Evolutionary conservation across 805 yeast genomes (phyloP), one percentile per base, ranked within the genome.

Genomic region (Saturnispora mendoncae): DNA sequence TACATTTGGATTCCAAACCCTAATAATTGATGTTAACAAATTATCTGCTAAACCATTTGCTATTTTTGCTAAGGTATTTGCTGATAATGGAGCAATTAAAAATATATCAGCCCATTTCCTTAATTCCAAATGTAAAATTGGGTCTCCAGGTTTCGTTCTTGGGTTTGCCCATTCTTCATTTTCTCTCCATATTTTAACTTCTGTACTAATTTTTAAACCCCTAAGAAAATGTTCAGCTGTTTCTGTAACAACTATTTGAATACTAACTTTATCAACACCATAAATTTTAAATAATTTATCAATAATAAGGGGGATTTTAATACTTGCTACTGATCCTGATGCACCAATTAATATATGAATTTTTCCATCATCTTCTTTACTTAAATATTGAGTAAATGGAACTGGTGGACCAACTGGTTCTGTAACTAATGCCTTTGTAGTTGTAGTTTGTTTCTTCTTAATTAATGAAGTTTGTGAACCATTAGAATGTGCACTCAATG

Each of bases 51-150:
- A 68, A 0, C 98, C 98, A 44, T 85, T 66, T 0, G 95, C 79
- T 39, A 92, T 80, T 55, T 92, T 92, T 12, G 95, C 80, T 38
- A 90, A 66, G 0, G 97, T 82, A 60, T 92, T 92, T 5, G 97
- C 97, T 13, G 94, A 81, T 50, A 90, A 67, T 12, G 98, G 98
- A n/a, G 95, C 95, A 33, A 90, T 82, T 18, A 92, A 72, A 37
- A 92, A 68, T 33, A 92, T 78, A 62, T 90, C 97, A 1, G 97
- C 97, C 97, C 97, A 90, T 48, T 95, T 77, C 46, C 97, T 78
- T 45, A 90, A 68, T 64, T 92, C 97, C 51, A 90, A 87, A 63
- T 90, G 97, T 49, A 92, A 68, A 28, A 92, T 95, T 1, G 97
- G 97, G 60, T 92, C 97, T 51, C 79, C 78, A 82, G 97, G 90